phyloP scores from a whole-genome alignment of 2,329 filamentous ascomycete genomes.

The Phyllachora maydis region DNA sequence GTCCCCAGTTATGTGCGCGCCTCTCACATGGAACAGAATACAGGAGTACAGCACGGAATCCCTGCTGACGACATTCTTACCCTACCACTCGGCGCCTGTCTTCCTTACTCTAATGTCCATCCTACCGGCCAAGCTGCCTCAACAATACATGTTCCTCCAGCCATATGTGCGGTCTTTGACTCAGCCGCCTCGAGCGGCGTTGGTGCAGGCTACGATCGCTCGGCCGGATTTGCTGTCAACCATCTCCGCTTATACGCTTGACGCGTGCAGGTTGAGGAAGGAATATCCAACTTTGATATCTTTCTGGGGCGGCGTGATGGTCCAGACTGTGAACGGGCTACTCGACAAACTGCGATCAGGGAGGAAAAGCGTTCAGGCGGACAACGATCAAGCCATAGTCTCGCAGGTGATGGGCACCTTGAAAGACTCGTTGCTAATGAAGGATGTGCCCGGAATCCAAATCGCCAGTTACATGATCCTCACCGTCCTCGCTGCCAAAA shows the following conservation, averaged over 20 bases:
- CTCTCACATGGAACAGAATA: slow-evolving; percentile 30
- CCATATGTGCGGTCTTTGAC: slow-evolving; percentile 68
- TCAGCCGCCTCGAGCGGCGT: slow-evolving; percentile 55
- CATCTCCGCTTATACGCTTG: slow-evolving; percentile 61
- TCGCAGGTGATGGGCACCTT: slow-evolving; percentile 46
- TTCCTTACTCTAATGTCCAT: slow-evolving; percentile 81
- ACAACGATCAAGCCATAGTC: slow-evolving; percentile 64
- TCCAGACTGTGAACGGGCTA: slow-evolving; percentile 69
- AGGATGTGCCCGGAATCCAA: slow-evolving; percentile 57
- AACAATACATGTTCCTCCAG: slow-evolving; percentile 62
- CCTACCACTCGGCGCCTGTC: slow-evolving; percentile 71
- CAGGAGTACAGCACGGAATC: slow-evolving; percentile 76
- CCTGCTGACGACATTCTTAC: slow-evolving; percentile 70
- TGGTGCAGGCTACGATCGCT: slow-evolving; percentile 68
- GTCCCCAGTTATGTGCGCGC: slow-evolving; percentile 3
- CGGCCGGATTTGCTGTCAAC: slow-evolving; percentile 56
- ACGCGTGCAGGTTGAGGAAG: slow-evolving; percentile 48
- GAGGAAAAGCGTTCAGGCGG: slow-evolving; percentile 51
- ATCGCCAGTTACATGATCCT: slow-evolving; percentile 84
- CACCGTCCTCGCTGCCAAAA: slow-evolving; percentile 68
- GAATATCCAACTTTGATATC: slow-evolving; percentile 61
- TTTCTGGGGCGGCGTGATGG: slow-evolving; percentile 81
- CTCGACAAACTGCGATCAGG: slow-evolving; percentile 61
- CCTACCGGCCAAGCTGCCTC: slow-evolving; percentile 52
- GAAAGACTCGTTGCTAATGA: slow-evolving; percentile 57